Evolutionary conservation across 2,329 filamentous ascomycete genomes (phyloP).

Genomic region (Parasarocladium wereldwijsianum): DNA sequence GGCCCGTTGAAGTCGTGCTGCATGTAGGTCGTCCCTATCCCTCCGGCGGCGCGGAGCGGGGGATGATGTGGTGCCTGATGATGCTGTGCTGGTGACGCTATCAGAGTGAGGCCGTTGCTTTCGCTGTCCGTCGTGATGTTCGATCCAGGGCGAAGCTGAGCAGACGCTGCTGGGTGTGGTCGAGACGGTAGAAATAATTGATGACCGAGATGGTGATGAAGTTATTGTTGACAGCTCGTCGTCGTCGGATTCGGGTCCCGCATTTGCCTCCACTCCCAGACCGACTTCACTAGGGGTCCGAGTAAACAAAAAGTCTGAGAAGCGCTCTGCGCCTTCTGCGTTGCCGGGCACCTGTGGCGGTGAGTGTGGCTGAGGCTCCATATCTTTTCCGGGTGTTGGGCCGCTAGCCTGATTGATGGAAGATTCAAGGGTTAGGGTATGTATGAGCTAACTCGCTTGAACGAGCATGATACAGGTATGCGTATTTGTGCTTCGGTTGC

Average conservation of each 20-base stretch:
- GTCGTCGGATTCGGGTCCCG: too few species aligned
- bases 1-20: conserved; percentile 30
- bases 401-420: too few species aligned
- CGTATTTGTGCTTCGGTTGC: too few species aligned
- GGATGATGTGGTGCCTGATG: conserved; percentile 9
- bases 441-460: too few species aligned
- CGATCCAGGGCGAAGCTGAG: conserved; percentile 4
- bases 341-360: conserved; percentile 21
- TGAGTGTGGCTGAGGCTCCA: conserved; percentile 12
- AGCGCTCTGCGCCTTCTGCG: conserved; percentile 18
- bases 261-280: too few species aligned
- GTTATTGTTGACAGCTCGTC: conserved; percentile 5
- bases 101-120: conserved; percentile 9
- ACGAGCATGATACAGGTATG: too few species aligned
- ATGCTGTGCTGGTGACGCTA: conserved; percentile 10
- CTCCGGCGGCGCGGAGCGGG: conserved; percentile 23
- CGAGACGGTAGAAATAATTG: conserved; percentile 3
- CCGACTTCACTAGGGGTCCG: too few species aligned
- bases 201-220: conserved; percentile 4
- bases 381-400: too few species aligned
- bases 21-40: conserved; percentile 34
- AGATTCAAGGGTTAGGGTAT: too few species aligned
- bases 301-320: conserved; percentile 30
- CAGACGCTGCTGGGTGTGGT: conserved; percentile 2
- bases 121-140: conserved; percentile 4